phyloP scores from a whole-genome alignment of 306 rosid genomes.

The Medicago ruthenica region DNA sequence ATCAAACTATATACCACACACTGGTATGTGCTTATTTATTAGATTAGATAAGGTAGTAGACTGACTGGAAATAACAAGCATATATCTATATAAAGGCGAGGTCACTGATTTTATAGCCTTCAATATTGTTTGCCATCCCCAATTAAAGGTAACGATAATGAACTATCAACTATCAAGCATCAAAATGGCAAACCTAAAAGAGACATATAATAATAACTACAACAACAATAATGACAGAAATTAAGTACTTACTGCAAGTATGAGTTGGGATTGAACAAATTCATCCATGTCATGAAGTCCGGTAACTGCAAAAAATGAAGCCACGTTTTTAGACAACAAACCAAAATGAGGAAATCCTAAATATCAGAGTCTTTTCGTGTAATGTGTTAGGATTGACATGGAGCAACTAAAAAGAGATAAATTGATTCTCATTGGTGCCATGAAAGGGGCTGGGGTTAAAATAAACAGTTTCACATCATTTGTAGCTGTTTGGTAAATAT shows the following conservation, averaged over 20 bases:
- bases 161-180: not conserved
- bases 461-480: not conserved
- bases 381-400: not conserved
- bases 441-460: constrained; percentile 31
- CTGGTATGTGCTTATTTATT: constrained; percentile 6
- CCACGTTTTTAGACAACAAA: constrained; percentile 19
- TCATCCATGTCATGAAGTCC: constrained; percentile 99
- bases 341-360: not conserved
- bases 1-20: not conserved
- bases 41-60: not conserved
- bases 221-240: not conserved
- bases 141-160: constrained; percentile 13
- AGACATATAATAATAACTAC: not conserved
- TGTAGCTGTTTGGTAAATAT: constrained; percentile 21
- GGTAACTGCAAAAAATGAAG: constrained; percentile 67
- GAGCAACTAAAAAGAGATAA: constrained; percentile 21
- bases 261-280: constrained; percentile 95
- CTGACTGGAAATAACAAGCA: constrained; percentile 9
- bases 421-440: not conserved
- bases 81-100: constrained; percentile 5
- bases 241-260: constrained; percentile 79
- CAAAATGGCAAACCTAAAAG: constrained; percentile 27
- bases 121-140: constrained; percentile 13
- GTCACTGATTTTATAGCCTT: constrained; percentile 6
- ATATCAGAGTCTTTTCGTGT: not conserved